Evolutionary conservation across 2,329 filamentous ascomycete species (phyloP).

Genomic region (Epicoccum nigrum): DNA sequence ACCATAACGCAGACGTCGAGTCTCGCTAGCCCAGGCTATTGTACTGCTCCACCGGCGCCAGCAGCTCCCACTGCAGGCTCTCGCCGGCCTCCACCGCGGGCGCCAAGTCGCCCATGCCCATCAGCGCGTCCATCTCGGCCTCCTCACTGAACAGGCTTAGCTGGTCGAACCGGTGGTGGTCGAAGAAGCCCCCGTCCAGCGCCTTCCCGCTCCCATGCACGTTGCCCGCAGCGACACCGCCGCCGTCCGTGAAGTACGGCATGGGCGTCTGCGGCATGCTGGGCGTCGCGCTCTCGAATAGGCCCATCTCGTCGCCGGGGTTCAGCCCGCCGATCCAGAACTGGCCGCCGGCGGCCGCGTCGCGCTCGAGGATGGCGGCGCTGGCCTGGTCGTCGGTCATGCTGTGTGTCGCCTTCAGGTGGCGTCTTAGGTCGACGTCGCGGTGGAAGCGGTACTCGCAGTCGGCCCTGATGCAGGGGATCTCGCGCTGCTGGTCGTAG

Average conservation of each 20-base stretch:
- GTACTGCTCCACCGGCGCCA: constrained; percentile 36
- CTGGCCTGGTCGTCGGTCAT: constrained; percentile 44
- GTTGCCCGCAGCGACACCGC: not conserved
- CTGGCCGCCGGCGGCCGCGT: constrained; percentile 50
- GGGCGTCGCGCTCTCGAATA: constrained; percentile 20
- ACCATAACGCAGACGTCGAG: not conserved
- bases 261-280: constrained; percentile 43
- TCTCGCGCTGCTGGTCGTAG: constrained; percentile 58
- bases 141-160: constrained; percentile 27
- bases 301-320: constrained; percentile 20
- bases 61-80: constrained; percentile 31
- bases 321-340: constrained; percentile 54
- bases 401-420: constrained; percentile 56
- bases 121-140: constrained; percentile 32
- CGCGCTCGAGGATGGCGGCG: constrained; percentile 48
- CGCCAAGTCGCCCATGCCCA: constrained; percentile 29
- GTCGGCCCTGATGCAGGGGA: constrained; percentile 57
- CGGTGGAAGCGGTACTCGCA: constrained; percentile 64
- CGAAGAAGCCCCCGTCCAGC: constrained; percentile 15
- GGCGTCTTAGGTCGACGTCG: constrained; percentile 63
- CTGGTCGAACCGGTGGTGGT: constrained; percentile 21
- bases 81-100: constrained; percentile 28
- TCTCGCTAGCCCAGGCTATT: constrained; percentile 15
- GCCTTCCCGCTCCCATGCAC: constrained; percentile 4
- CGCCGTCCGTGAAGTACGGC: constrained; percentile 26